Percentiles rank a stretch among this genome's conserved stretches.
phyloP scores from a whole-genome alignment of 2,329 filamentous ascomycete genomes.

The Taxawa tesnikishii region DNA sequence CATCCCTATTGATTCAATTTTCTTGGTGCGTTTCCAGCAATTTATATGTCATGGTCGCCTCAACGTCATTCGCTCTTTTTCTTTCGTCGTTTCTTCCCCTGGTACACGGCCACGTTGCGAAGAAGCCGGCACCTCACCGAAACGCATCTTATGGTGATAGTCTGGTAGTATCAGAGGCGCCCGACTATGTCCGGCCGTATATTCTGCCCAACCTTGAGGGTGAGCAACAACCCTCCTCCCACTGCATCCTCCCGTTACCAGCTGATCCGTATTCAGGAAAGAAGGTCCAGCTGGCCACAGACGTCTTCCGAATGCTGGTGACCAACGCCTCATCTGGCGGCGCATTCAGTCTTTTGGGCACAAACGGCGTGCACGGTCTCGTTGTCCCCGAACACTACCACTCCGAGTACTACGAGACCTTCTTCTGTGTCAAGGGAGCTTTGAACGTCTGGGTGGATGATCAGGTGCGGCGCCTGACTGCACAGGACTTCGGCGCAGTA shows the following conservation, averaged over 20 bases:
- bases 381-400: conserved; percentile 34
- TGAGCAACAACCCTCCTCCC: conserved; percentile 20
- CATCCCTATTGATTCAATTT: too few species aligned
- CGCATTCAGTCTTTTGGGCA: conserved; percentile 33
- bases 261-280: too few species aligned
- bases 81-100: too few species aligned
- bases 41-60: too few species aligned
- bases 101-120: too few species aligned
- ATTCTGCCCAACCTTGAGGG: too few species aligned
- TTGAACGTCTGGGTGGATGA: conserved; percentile 32
- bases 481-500: conserved; percentile 36
- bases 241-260: conserved; percentile 22
- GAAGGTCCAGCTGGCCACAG: too few species aligned
- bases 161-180: too few species aligned
- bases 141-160: too few species aligned
- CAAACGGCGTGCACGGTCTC: conserved; percentile 25
- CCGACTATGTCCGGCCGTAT: conserved; percentile 22
- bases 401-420: conserved; percentile 33
- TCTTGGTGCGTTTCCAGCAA: too few species aligned
- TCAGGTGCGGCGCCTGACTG: conserved; percentile 26
- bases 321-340: conserved; percentile 32
- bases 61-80: too few species aligned
- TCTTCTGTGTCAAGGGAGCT: conserved; percentile 33
- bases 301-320: conserved; percentile 32
- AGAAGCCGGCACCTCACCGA: too few species aligned